A percentile compares a stretch with the other conserved stretches of the same genome.
Evolutionary conservation across 2,329 filamentous ascomycete species (phyloP).

Genomic region (Pyrenochaeta sp.): DNA sequence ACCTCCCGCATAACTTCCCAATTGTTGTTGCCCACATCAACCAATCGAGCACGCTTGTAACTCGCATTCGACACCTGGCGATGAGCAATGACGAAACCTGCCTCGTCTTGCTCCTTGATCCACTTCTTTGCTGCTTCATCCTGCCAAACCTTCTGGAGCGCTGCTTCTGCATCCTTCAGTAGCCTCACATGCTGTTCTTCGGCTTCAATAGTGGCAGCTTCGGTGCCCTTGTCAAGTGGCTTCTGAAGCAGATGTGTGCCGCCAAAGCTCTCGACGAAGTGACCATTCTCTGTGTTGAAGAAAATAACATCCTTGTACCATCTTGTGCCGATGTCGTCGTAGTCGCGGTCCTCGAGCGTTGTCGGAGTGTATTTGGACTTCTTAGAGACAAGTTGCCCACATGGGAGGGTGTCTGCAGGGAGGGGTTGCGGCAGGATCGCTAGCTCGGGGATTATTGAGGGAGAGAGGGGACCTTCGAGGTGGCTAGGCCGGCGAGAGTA

Average conservation of each 20-base stretch:
- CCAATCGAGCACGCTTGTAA: conserved; percentile 45
- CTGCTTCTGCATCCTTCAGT: conserved; percentile 39
- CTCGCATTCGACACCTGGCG: conserved; percentile 45
- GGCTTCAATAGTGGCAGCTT: conserved; percentile 47
- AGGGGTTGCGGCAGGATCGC: conserved; percentile 42
- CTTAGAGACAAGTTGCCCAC: conserved; percentile 45
- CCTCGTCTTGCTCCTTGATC: conserved; percentile 40
- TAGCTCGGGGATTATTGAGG: conserved; percentile 44
- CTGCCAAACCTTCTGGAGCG: conserved; percentile 38
- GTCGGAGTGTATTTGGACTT: conserved; percentile 38
- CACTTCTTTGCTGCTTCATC: conserved; percentile 34
- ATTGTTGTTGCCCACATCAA: conserved; percentile 39
- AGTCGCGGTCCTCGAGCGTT: conserved; percentile 44
- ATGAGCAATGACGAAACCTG: conserved; percentile 43
- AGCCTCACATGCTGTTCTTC: conserved; percentile 42
- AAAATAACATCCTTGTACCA: conserved; percentile 51
- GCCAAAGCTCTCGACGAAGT: conserved; percentile 43
- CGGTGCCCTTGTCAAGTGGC: conserved; percentile 32
- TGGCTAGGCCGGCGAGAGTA: conserved; percentile 39
- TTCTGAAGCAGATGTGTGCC: conserved; percentile 41
- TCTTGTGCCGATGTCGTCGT: conserved; percentile 44
- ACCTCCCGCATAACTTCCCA: conserved; percentile 46
- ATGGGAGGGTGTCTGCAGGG: conserved; percentile 33
- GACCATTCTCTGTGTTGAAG: conserved; percentile 31
- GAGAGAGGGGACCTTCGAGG: conserved; percentile 39